phyloP scores from a whole-genome alignment of 495 filamentous ascomycete species.

The Penicillium manginii region DNA sequence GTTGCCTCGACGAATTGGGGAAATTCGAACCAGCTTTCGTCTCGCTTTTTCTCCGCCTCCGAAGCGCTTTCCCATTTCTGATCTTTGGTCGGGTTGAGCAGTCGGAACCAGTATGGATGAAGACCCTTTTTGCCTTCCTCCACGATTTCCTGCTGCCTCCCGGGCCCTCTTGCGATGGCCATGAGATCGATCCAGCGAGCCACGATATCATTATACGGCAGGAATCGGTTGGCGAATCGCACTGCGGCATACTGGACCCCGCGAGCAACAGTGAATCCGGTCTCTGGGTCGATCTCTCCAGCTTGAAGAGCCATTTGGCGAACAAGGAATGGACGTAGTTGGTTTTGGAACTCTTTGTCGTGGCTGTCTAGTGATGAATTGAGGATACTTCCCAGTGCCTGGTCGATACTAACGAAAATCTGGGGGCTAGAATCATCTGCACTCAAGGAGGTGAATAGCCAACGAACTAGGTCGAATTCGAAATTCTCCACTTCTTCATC shows the following conservation, averaged over 20 bases:
- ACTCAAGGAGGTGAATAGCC: slow-evolving; percentile 80
- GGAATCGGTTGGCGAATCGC: slow-evolving; percentile 87
- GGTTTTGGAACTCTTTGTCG: slow-evolving; percentile 45
- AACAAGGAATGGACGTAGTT: slow-evolving; percentile 64
- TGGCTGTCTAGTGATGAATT: slow-evolving; percentile 56
- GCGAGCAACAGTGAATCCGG: slow-evolving; percentile 53
- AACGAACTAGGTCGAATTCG: slow-evolving; percentile 66
- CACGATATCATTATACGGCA: slow-evolving; percentile 75
- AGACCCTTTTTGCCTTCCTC: slow-evolving; percentile 92
- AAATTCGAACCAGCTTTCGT: slow-evolving; percentile 45
- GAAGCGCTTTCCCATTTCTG: slow-evolving; percentile 23
- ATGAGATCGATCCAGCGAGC: slow-evolving; percentile 89
- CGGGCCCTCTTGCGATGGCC: slow-evolving; percentile 63
- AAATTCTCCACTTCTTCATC: slow-evolving; percentile 44
- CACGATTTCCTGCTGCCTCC: slow-evolving; percentile 75
- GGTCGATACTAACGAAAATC: slow-evolving; percentile 85
- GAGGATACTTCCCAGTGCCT: slow-evolving; percentile 78
- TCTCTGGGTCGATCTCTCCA: slow-evolving; percentile 46
- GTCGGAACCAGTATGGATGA: slow-evolving; percentile 76
- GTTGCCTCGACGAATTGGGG: slow-evolving; percentile 48
- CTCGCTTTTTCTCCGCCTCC: slow-evolving; percentile 18
- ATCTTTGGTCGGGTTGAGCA: slow-evolving; percentile 58
- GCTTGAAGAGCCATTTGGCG: slow-evolving; percentile 65
- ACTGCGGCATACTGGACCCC: slow-evolving; percentile 81
- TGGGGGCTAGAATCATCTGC: slow-evolving; percentile 75